A percentile compares a stretch with the other conserved stretches of the same genome.
phyloP scores from a whole-genome alignment of 2,329 filamentous ascomycete genomes.

The Allantophomopsis lycopodina region DNA sequence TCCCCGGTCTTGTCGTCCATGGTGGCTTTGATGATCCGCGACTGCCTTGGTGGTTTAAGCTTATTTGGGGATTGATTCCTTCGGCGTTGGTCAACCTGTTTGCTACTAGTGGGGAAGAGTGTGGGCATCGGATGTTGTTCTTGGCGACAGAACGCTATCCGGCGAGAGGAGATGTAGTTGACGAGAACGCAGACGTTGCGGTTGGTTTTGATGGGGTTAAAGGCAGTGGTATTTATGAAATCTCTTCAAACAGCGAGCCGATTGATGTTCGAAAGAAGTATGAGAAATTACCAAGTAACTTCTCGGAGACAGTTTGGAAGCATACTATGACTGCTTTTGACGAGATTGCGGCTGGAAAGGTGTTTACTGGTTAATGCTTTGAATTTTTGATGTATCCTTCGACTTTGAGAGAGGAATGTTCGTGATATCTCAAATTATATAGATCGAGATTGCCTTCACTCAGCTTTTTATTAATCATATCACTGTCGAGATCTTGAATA shows the following conservation, averaged over 20 bases:
- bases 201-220: slow-evolving; percentile 8
- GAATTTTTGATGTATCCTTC: no score
- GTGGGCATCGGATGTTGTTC: slow-evolving; percentile 18
- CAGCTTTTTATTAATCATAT: no score
- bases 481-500: no score
- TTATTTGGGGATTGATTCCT: slow-evolving; percentile 11
- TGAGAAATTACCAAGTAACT: slow-evolving; percentile 2
- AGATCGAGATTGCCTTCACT: no score
- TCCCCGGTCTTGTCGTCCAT: no score
- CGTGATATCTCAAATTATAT: no score
- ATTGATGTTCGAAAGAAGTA: slow-evolving; percentile 6
- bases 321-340: no score
- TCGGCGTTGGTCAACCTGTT: slow-evolving; percentile 13
- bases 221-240: slow-evolving; percentile 14
- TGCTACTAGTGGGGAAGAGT: slow-evolving; percentile 12
- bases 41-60: slow-evolving; percentile 17
- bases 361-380: no score
- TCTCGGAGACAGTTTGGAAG: no score
- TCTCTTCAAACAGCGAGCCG: slow-evolving; percentile 8
- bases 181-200: slow-evolving; percentile 3
- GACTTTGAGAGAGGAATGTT: no score
- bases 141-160: slow-evolving; percentile 10
- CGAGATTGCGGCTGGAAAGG: no score
- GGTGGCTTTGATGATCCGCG: slow-evolving; percentile 1
- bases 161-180: slow-evolving; percentile 3